phyloP scores from a whole-genome alignment of 257 asterid genomes.

The Solanum etuberosum region DNA sequence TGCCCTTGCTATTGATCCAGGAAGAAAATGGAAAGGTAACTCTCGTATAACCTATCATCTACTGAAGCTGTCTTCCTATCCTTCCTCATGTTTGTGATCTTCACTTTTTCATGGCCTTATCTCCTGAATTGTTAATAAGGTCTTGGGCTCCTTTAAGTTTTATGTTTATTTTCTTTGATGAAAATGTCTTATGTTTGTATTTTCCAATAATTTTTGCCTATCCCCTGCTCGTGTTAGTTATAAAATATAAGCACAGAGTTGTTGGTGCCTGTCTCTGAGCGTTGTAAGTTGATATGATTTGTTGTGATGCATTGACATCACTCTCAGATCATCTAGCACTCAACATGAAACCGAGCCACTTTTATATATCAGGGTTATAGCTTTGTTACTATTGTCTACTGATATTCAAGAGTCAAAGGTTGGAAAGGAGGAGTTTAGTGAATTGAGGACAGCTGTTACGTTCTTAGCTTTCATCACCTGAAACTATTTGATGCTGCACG shows the following conservation, averaged over 20 bases:
- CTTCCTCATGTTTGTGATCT: background rate
- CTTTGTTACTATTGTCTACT: background rate
- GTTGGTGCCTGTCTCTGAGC: background rate
- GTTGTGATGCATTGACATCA: background rate
- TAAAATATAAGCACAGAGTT: background rate
- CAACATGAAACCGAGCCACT: background rate
- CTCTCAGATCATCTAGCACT: background rate
- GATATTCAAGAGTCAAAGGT: background rate
- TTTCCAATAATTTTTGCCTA: background rate
- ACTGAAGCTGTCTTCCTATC: background rate
- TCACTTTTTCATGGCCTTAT: background rate
- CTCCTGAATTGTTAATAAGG: background rate
- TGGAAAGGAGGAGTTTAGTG: background rate
- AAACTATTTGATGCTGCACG: background rate
- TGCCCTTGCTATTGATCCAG: slow-evolving; percentile 95
- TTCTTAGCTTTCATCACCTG: background rate
- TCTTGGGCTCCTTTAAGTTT: background rate
- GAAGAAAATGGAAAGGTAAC: slow-evolving; percentile 96
- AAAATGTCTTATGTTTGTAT: background rate
- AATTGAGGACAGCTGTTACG: background rate
- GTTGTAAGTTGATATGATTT: background rate
- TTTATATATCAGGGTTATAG: background rate
- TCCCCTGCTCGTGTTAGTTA: background rate
- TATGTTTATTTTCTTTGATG: background rate
- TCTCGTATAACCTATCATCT: background rate